These are phyloP conservation scores for Ambrosia hybrid DNA, from an alignment of 140 eudicot species.

Conservation along the genomic window DNA sequence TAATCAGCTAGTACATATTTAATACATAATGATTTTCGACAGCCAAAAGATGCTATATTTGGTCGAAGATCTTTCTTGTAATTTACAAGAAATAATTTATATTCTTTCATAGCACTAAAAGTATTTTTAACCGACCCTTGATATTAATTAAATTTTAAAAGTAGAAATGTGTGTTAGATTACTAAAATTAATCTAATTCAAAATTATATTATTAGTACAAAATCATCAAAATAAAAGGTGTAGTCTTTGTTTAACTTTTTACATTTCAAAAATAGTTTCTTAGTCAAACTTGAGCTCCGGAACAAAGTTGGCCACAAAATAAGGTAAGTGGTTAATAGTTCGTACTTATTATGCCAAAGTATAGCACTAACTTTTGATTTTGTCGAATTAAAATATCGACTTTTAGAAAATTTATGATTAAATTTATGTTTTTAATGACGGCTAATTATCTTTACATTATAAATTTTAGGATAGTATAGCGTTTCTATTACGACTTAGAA, in stretches of 20 bases:
- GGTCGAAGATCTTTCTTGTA: too few species aligned
- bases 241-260: neutral
- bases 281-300: conserved; percentile 2
- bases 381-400: conserved; percentile 3
- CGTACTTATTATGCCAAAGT: neutral
- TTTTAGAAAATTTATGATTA: neutral
- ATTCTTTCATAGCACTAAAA: too few species aligned
- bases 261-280: neutral
- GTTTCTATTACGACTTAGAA: neutral
- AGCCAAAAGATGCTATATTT: too few species aligned
- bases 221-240: neutral
- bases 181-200: too few species aligned
- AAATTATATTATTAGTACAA: neutral
- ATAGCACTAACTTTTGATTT: conserved; percentile 13
- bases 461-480: neutral
- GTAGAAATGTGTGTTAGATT: neutral
- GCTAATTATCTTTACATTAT: neutral
- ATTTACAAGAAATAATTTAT: too few species aligned
- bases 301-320: conserved; percentile 26
- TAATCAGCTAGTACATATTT: too few species aligned
- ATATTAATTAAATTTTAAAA: too few species aligned
- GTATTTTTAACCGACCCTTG: too few species aligned
- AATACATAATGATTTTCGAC: too few species aligned
- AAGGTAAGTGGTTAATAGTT: conserved; percentile 17
- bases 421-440: neutral